Evolutionary conservation across 306 rosid species (phyloP).

Genomic region (Argentina anserina): DNA sequence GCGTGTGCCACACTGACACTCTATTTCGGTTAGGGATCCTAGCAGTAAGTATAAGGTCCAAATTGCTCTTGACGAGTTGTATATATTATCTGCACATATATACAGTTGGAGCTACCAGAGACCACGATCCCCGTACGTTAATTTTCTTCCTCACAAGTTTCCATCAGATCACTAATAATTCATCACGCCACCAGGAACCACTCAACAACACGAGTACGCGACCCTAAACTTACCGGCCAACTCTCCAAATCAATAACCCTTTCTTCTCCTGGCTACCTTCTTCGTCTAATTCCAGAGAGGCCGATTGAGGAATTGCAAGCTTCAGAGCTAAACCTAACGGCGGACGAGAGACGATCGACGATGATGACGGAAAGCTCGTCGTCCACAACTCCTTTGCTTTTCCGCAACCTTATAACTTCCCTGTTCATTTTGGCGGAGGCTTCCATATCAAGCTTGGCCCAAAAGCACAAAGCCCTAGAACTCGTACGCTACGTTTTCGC

Average conservation of each 20-base stretch:
- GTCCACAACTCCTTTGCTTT: conserved; percentile 39
- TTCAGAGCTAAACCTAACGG: not conserved
- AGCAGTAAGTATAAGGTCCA: not conserved
- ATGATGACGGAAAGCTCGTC: conserved; percentile 27
- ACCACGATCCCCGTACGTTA: not conserved
- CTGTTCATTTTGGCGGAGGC: conserved; percentile 35
- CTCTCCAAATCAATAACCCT: not conserved
- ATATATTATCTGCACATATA: not conserved
- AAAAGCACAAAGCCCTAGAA: conserved; percentile 41
- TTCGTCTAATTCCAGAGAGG: not conserved
- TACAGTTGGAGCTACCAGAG: not conserved
- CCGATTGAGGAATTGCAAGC: not conserved
- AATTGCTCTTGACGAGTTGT: not conserved
- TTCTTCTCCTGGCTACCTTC: not conserved
- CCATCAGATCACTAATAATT: not conserved
- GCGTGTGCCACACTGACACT: no score
- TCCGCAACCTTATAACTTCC: conserved; percentile 39
- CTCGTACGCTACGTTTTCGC: conserved; percentile 38
- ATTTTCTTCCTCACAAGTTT: conserved; percentile 7
- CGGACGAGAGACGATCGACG: not conserved
- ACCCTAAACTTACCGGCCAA: not conserved
- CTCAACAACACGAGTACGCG: not conserved
- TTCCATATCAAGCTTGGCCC: conserved; percentile 25
- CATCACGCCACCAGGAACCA: not conserved
- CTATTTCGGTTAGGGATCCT: no score